Base-by-base conservation (phyloP, 768 basidiomycete species). In the Lactarius sp. region DNA sequence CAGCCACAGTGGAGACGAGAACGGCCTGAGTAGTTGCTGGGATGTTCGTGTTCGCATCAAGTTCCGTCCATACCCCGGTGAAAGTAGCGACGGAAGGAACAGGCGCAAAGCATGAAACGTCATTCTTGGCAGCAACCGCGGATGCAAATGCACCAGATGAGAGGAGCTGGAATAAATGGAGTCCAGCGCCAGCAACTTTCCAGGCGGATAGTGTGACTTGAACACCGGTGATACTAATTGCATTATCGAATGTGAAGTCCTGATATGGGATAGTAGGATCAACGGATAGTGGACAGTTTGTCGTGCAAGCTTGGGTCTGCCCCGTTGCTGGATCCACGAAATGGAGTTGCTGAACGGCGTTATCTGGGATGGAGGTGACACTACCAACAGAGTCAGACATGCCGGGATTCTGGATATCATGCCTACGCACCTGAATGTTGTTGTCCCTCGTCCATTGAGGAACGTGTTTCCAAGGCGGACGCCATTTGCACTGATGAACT, bases 401-500 rank as follows among this genome's bases (percentile, higher is more conserved):
- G 36, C 36, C 46, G 33, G 56, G 36, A 51, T 60, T 41, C 37
- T 39, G 39, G 52, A 46, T 9, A 63, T 8, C 6, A 53, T 50
- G 44, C 36, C 6, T 56, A 71, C 84, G 59, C 74, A 95, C 95
- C 83, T 88, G 76, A 99, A 99, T 5, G 79, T 81, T n/a, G 85
- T 90, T 1, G 96, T 96, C 47, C 94, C 89, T 68, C 90, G 86
- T 57, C 86, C 83, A 56, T 79, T 75, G 66, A 86, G 80, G 74
- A 96, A 92, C 8, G 94, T 95, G 76, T 99, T 98, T 33, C 94
- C 95, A 34, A 99, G 77, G 51, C 97, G 85, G 53, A 98, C 72
- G 5, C 96, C 97, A 61, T 80, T 85, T 3, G 85, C 89, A 54
- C 82, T 84, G 61, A 91, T 82, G 70, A 80, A 88, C 33, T 84